Conservation (phyloP, 306 rosid species). For the Clitoria ternatea region DNA sequence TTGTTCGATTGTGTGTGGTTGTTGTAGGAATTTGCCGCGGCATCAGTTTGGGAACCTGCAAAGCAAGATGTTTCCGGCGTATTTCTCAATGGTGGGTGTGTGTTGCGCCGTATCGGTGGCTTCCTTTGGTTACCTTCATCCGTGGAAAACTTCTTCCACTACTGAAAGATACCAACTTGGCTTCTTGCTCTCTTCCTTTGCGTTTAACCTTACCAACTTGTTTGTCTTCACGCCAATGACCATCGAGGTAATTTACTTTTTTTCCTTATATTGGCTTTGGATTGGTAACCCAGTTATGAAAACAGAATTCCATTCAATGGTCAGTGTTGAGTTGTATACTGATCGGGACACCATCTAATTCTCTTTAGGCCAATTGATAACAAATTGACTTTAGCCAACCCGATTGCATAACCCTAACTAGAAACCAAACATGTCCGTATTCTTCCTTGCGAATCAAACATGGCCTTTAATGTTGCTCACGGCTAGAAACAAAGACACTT, state of each 20-base stretch:
- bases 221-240: slow-evolving; percentile 97
- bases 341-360: too few species aligned
- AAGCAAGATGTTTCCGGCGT: slow-evolving; percentile 99
- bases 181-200: slow-evolving; percentile 77
- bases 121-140: slow-evolving; percentile 85
- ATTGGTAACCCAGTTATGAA: too few species aligned
- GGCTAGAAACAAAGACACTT: not conserved
- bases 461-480: not conserved
- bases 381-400: too few species aligned
- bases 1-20: not conserved
- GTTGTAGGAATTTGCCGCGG: slow-evolving; percentile 94
- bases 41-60: slow-evolving; percentile 98
- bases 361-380: too few species aligned
- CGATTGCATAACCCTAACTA: too few species aligned
- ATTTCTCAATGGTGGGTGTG: slow-evolving; percentile 70
- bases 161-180: slow-evolving; percentile 91
- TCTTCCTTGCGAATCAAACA: not conserved
- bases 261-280: not conserved
- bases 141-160: slow-evolving; percentile 74
- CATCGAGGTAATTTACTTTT: slow-evolving; percentile 54
- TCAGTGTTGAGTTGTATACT: too few species aligned
- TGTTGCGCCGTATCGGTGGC: slow-evolving; percentile 73
- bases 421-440: not conserved
- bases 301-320: too few species aligned
- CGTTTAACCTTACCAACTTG: slow-evolving; percentile 80